Conservation (phyloP, 78 protist species). For the Dictyostelium capitatum region DNA sequence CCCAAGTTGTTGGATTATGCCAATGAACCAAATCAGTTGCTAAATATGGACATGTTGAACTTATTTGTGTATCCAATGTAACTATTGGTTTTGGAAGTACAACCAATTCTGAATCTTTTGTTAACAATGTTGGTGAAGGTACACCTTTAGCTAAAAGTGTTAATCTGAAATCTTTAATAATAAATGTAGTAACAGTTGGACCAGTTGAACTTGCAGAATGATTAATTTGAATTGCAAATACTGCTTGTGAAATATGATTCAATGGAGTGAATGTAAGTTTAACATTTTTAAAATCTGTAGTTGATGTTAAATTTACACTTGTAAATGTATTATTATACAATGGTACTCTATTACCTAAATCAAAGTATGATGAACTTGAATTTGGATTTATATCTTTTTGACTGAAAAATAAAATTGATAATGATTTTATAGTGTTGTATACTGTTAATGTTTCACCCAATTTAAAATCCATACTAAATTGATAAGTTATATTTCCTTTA, state of each 20-base stretch:
- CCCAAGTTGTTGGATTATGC: constrained; percentile 79
- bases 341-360: neutral
- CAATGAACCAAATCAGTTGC: constrained; percentile 35
- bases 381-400: neutral
- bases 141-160: neutral
- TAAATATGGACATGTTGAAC: constrained; percentile 42
- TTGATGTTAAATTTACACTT: constrained; percentile 2
- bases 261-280: neutral
- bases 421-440: neutral
- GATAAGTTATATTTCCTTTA: neutral
- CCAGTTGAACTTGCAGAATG: neutral
- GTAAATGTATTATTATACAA: neutral
- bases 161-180: neutral
- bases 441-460: neutral
- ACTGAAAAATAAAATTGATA: constrained; percentile 1
- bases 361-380: neutral
- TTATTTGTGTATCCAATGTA: neutral
- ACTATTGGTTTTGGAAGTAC: constrained; percentile 2
- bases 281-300: neutral
- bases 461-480: neutral
- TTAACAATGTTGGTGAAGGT: neutral
- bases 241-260: neutral
- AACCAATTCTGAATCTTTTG: constrained; percentile 29
- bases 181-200: neutral
- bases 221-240: constrained; percentile 15